Evolutionary conservation across 495 filamentous ascomycete species (phyloP).

Genomic region (Poronia punctata): DNA sequence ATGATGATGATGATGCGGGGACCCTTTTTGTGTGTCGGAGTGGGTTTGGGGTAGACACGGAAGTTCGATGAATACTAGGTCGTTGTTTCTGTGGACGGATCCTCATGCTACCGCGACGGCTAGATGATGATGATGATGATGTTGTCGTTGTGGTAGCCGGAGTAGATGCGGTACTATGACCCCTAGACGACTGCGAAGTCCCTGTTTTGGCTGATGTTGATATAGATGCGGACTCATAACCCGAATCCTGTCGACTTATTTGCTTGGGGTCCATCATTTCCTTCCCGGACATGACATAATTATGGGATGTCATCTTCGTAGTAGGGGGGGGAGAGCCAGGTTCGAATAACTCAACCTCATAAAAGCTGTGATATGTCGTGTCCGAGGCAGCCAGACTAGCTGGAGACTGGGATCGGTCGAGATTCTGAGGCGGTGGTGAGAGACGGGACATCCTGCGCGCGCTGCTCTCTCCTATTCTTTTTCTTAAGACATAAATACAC

Average conservation of each 20-base stretch:
- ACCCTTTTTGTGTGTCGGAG: constrained; percentile 17
- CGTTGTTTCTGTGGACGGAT: constrained; percentile 27
- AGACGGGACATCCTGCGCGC: constrained; percentile 26
- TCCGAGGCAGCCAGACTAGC: constrained; percentile 34
- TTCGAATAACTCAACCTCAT: constrained; percentile 34
- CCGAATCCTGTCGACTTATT: constrained; percentile 43
- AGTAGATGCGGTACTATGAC: constrained; percentile 10
- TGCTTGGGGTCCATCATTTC: no score
- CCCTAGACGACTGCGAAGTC: no score
- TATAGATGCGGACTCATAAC: constrained; percentile 41
- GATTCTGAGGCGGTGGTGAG: constrained; percentile 15
- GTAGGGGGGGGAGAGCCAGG: constrained; percentile 9
- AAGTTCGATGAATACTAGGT: constrained; percentile 26
- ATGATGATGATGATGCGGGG: constrained; percentile 20
- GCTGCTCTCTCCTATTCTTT: constrained; percentile 2
- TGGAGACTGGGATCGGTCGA: constrained; percentile 33
- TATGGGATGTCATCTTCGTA: no score
- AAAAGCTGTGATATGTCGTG: constrained; percentile 43
- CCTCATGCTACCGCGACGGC: no score
- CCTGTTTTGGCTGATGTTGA: no score
- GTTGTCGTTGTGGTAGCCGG: constrained; percentile 22
- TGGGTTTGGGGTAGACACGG: constrained; percentile 26
- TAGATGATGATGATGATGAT: constrained; percentile 13
- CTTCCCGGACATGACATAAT: no score
- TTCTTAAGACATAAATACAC: constrained; percentile 9